Conservation (phyloP, 2,329 filamentous ascomycete genomes). For the Colletotrichum sp. region DNA sequence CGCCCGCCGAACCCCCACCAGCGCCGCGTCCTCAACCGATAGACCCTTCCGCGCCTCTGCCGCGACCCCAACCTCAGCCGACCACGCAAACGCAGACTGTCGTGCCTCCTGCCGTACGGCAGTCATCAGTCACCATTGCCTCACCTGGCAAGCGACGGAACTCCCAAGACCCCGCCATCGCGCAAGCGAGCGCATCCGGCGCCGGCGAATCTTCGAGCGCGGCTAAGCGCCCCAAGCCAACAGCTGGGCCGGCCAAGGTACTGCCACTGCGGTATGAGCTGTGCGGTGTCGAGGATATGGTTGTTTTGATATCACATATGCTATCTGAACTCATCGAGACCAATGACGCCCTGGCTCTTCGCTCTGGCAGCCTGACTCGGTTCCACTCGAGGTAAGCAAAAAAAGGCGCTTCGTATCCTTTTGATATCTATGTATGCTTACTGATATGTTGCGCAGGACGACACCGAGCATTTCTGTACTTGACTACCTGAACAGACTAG, state of each 20-base stretch:
- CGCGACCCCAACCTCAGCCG: slow-evolving; percentile 14
- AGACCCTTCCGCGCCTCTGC: slow-evolving; percentile 13
- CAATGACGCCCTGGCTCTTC: slow-evolving; percentile 87
- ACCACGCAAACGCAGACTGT: slow-evolving; percentile 4
- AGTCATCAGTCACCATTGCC: slow-evolving; percentile 22
- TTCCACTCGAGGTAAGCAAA: slow-evolving; percentile 84
- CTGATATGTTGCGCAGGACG: slow-evolving; percentile 42
- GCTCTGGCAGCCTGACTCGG: slow-evolving; percentile 84
- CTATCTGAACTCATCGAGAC: slow-evolving; percentile 91
- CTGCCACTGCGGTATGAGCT: slow-evolving; percentile 80
- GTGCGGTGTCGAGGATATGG: slow-evolving; percentile 84
- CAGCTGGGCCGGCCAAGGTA: slow-evolving; percentile 56
- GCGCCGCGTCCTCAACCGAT: slow-evolving; percentile 21
- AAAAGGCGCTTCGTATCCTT: neutral
- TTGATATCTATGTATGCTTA: slow-evolving; percentile 19
- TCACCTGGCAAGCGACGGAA: slow-evolving; percentile 50
- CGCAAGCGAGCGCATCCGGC: slow-evolving; percentile 19
- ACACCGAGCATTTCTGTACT: slow-evolving; percentile 91
- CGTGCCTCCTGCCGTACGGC: slow-evolving; percentile 1
- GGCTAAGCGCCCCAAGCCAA: slow-evolving; percentile 60
- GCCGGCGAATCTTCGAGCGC: slow-evolving; percentile 29
- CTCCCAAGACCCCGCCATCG: slow-evolving; percentile 40
- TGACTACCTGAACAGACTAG: slow-evolving; percentile 91
- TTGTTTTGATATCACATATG: slow-evolving; percentile 92
- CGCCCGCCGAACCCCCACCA: slow-evolving; percentile 27